Conservation (phyloP, 768 basidiomycete species). For the Russula virescens region DNA sequence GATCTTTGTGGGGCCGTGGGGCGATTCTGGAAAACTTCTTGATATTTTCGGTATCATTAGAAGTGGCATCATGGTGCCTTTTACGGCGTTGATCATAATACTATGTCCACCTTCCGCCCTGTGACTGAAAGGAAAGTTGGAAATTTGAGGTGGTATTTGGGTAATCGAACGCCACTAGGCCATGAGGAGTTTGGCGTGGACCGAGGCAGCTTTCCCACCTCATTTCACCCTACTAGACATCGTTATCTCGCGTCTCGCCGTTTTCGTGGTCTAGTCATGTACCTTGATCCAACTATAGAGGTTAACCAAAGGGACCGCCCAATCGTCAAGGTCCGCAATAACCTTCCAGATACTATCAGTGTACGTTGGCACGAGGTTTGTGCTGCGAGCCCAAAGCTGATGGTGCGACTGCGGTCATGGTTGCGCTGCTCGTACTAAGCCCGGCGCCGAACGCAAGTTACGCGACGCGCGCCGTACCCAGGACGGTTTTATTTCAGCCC, state of each 20-base stretch:
- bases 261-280: conserved; percentile 27
- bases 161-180: too few relatives aligned
- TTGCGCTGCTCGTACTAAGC: conserved; percentile 1
- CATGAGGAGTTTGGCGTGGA: neutral
- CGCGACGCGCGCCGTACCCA: conserved; percentile 3
- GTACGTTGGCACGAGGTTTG: conserved; percentile 36
- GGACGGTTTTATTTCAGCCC: conserved; percentile 11
- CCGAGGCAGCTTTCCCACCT: neutral
- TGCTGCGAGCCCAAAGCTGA: conserved; percentile 19
- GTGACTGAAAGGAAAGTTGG: too few relatives aligned
- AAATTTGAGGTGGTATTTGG: too few relatives aligned
- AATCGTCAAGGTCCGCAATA: conserved; percentile 35
- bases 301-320: conserved; percentile 35
- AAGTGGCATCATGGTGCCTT: neutral
- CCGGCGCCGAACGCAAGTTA: conserved; percentile 5
- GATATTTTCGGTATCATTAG: too few relatives aligned
- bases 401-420: conserved; percentile 12
- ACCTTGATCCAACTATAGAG: conserved; percentile 37
- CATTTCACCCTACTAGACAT: neutral
- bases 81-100: neutral
- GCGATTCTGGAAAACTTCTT: too few relatives aligned
- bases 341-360: conserved; percentile 30
- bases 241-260: too few relatives aligned
- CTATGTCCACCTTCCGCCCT: neutral
- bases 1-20: neutral